phyloP scores from a whole-genome alignment of 768 basidiomycete genomes.

The Macrolepiota albuminosa region DNA sequence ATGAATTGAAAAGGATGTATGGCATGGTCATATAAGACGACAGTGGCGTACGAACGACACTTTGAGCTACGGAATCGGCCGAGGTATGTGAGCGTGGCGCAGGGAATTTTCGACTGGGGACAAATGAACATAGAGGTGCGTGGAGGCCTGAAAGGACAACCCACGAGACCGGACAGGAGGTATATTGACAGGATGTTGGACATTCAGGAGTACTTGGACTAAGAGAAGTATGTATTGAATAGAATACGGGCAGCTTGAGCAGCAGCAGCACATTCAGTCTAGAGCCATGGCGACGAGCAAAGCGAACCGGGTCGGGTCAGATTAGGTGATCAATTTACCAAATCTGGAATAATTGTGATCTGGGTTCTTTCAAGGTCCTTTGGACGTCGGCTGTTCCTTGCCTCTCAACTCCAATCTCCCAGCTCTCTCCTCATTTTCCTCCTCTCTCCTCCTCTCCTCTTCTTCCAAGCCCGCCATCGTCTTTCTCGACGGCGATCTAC shows the following conservation, averaged over 20 bases:
- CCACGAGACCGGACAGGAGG: too few relatives aligned
- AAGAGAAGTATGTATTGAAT: neutral
- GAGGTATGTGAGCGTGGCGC: neutral
- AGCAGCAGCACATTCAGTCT: neutral
- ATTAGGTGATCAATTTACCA: neutral
- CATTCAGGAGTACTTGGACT: neutral
- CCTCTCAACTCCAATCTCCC: neutral
- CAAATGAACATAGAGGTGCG: neutral
- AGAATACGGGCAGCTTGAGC: neutral
- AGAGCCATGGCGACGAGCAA: neutral
- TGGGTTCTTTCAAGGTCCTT: slow-evolving; percentile 1
- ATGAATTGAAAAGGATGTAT: neutral
- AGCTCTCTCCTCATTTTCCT: neutral
- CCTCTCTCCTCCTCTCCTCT: neutral
- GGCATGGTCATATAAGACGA: neutral
- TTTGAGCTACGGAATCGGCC: neutral
- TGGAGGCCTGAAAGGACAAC: too few relatives aligned
- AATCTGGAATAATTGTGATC: slow-evolving; percentile 3
- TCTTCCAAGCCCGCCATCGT: neutral
- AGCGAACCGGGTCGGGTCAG: neutral
- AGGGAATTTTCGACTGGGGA: neutral
- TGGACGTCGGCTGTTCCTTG: slow-evolving; percentile 2
- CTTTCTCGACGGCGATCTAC: neutral
- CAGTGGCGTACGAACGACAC: neutral
- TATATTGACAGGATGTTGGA: neutral